These are phyloP conservation scores for Phaseolus coccineus DNA, from an alignment of 331 rosid genomes.

Conservation along the genomic window DNA sequence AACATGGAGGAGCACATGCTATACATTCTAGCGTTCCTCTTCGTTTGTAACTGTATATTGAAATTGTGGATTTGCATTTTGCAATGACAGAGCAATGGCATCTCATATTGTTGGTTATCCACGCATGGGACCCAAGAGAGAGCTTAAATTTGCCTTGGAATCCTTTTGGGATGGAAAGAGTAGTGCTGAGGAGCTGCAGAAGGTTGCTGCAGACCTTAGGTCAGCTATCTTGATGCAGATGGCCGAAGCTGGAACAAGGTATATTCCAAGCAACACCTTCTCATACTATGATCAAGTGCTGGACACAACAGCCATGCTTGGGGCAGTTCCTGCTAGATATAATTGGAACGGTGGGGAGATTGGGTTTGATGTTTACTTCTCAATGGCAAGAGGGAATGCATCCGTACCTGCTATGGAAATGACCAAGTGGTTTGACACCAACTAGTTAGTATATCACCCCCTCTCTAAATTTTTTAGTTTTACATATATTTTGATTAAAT, in stretches of 20 bases:
- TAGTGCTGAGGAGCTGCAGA: slow-evolving; percentile 64
- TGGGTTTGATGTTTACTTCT: slow-evolving; percentile 73
- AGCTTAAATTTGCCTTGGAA: slow-evolving; percentile 90
- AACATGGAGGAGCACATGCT: neutral
- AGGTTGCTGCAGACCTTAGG: slow-evolving; percentile 74
- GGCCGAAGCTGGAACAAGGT: slow-evolving; percentile 72
- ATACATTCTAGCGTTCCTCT: neutral
- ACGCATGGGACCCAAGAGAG: slow-evolving; percentile 92
- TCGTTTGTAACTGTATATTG: slow-evolving; percentile 5
- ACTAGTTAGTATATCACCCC: slow-evolving; percentile 67
- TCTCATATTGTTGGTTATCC: slow-evolving; percentile 94
- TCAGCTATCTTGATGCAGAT: slow-evolving; percentile 81
- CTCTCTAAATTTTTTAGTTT: neutral
- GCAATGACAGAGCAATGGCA: slow-evolving; percentile 68
- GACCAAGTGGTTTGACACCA: slow-evolving; percentile 97
- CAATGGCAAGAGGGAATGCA: slow-evolving; percentile 92
- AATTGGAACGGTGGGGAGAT: slow-evolving; percentile 73
- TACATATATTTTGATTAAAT: neutral
- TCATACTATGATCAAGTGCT: slow-evolving; percentile 86
- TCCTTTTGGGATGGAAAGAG: slow-evolving; percentile 92
- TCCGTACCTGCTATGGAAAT: slow-evolving; percentile 88
- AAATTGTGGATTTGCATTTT: slow-evolving; percentile 38
- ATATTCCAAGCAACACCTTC: slow-evolving; percentile 88
- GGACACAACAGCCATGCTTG: slow-evolving; percentile 91
- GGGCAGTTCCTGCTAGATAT: slow-evolving; percentile 84